Evolutionary conservation across 352 stramenopile genomes (phyloP).

Genomic region (Globisporangium emineosum): DNA sequence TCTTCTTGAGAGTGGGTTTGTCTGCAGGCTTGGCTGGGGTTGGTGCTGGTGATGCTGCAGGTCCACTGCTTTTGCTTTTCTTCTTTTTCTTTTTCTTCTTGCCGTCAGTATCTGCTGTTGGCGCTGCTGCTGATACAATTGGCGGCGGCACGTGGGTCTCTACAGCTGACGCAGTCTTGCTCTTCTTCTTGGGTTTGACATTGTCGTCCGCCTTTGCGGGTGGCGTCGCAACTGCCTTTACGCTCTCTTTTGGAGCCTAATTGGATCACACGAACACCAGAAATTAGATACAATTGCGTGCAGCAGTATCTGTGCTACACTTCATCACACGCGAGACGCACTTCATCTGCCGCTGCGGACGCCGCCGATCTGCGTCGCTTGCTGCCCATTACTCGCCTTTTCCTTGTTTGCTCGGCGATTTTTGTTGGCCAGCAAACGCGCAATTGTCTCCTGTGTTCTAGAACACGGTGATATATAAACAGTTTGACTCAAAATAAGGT

Average conservation of each 20-base stretch:
- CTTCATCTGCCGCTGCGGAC: constrained; percentile 9
- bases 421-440: constrained; percentile 12
- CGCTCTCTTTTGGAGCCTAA: neutral
- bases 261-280: neutral
- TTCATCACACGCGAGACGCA: constrained; percentile 1
- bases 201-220: neutral
- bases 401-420: neutral
- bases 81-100: constrained; percentile 71
- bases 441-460: neutral
- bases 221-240: neutral
- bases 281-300: neutral
- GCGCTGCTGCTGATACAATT: neutral
- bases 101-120: neutral
- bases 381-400: constrained; percentile 17
- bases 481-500: neutral
- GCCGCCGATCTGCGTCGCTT: constrained; percentile 19
- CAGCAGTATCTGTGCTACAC: neutral
- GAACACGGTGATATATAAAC: constrained; percentile 7
- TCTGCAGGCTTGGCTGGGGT: neutral
- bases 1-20: constrained; percentile 8
- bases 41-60: neutral
- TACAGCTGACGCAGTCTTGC: constrained; percentile 4
- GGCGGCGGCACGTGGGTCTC: neutral
- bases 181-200: constrained; percentile 11
- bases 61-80: constrained; percentile 20